A percentile compares a stretch with the other conserved stretches of the same genome.
These are phyloP conservation scores for Aspergillus hiratsukae DNA, from an alignment of 2,329 filamentous ascomycete genomes.

Conservation along the genomic window DNA sequence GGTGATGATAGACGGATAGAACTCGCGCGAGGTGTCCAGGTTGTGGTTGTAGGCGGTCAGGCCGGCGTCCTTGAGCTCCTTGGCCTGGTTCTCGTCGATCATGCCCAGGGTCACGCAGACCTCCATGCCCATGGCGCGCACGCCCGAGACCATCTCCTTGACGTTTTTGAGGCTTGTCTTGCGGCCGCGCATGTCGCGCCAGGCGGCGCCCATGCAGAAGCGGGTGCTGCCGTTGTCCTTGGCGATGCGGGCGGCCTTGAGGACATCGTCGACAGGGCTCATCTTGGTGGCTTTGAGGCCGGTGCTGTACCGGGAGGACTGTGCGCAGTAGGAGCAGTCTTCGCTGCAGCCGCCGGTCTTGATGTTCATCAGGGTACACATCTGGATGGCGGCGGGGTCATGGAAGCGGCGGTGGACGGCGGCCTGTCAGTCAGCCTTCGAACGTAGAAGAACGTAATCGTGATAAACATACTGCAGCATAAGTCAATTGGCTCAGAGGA, in stretches of 20 bases:
- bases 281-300: conserved; percentile 77
- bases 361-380: conserved; percentile 95
- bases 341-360: conserved; percentile 90
- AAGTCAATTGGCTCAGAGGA: conserved; percentile 72
- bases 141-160: conserved; percentile 78
- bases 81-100: conserved; percentile 77
- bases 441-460: too few relatives aligned
- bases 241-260: conserved; percentile 70
- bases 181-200: conserved; percentile 88
- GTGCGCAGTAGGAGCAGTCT: conserved; percentile 89
- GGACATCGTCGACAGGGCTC: conserved; percentile 72
- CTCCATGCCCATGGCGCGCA: conserved; percentile 80
- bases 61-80: conserved; percentile 76
- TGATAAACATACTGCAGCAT: too few relatives aligned
- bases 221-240: conserved; percentile 81
- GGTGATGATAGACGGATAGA: conserved; percentile 81
- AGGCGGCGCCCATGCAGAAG: conserved; percentile 94
- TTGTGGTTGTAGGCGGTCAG: conserved; percentile 95
- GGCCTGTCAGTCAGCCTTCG: conserved; percentile 48
- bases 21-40: conserved; percentile 82
- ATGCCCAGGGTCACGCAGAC: conserved; percentile 90
- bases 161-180: conserved; percentile 80
- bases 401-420: conserved; percentile 81
- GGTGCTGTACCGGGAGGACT: conserved; percentile 75
- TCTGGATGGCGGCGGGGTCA: conserved; percentile 75